Evolutionary conservation across 352 stramenopile species (phyloP), one percentile per base, ranked within the genome.

Genomic region (Phytophthora megakarya): DNA sequence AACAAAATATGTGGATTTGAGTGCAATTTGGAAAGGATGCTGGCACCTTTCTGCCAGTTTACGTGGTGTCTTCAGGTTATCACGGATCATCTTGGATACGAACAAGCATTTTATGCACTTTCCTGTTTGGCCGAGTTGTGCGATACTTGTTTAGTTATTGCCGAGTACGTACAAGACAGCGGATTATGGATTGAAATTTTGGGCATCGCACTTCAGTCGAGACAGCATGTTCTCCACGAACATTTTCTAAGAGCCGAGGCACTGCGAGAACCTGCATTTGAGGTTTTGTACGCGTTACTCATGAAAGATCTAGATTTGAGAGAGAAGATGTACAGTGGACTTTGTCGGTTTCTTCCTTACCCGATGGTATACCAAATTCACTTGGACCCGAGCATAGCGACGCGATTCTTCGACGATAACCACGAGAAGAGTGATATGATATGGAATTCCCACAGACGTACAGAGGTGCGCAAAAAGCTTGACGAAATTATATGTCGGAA

Each of bases 321-420:
- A 37, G 81, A 92, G 55, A 74, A 77, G 15, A 92, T 94, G 81
- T 92, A 90, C 53, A 86, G 70, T 19, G 76, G 72, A 0, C 67
- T 94, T 12, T 87, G 80, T 18, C 73, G 83, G 1, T 94, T 94
- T 56, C 65, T 94, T 43, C 85, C 85, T 19, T 92, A 94, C 37
- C 83, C 85, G 5, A 75, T 94, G 43, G 83, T 94, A 22, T 94
- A 92, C 49, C 83, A 92, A 71, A 86, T 94, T 50, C 83, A 94
- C 44, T 50, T 92, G 39, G 83, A 94, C 56, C 84, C 84, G 8
- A 89, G 68, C 58, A 84, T 87, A 32, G 80, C 85, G 12, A 67
- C 72, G 7, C 72, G 86, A 42, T 92, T 92, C 53, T 94, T 94
- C 30, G 85, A 94, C 26, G 85, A 92, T 63, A 89, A 91, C 51